phyloP scores from a whole-genome alignment of 805 yeast species.

The Wickerhamiella qilinensis region DNA sequence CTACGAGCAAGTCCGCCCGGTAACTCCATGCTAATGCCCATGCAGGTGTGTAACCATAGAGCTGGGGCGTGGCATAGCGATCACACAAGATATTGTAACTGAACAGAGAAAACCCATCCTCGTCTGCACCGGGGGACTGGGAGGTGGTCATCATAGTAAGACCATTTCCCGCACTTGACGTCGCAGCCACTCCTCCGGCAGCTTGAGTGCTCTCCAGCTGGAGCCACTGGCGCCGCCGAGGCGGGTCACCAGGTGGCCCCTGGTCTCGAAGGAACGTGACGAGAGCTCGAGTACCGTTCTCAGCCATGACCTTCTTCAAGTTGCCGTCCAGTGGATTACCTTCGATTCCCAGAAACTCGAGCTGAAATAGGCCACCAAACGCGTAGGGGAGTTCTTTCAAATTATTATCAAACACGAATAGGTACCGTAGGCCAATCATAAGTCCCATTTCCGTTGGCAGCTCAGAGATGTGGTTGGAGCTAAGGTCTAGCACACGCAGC shows the following conservation, averaged over 20 bases:
- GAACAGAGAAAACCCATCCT: slow-evolving; percentile 48
- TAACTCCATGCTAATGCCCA: slow-evolving; percentile 96
- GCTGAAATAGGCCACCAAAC: slow-evolving; percentile 69
- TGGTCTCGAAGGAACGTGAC: slow-evolving; percentile 69
- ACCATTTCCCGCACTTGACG: slow-evolving; percentile 1
- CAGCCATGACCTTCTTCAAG: slow-evolving; percentile 50
- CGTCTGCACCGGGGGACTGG: slow-evolving; percentile 9
- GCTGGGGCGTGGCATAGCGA: slow-evolving; percentile 79
- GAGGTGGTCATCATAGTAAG: not conserved
- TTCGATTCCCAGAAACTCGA: slow-evolving; percentile 80
- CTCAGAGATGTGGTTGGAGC: slow-evolving; percentile 52
- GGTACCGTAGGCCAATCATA: slow-evolving; percentile 60
- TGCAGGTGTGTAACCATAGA: slow-evolving; percentile 89
- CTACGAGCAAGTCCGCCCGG: slow-evolving; percentile 59
- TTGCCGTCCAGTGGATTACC: slow-evolving; percentile 72
- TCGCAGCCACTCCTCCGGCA: slow-evolving; percentile 18
- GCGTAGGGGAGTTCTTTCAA: slow-evolving; percentile 61
- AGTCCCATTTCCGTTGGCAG: slow-evolving; percentile 80
- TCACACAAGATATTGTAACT: slow-evolving; percentile 89
- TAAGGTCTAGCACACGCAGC: slow-evolving; percentile 69
- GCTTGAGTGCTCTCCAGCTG: slow-evolving; percentile 62
- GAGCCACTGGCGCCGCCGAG: slow-evolving; percentile 72
- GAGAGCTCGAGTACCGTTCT: slow-evolving; percentile 72
- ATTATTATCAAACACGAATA: slow-evolving; percentile 79
- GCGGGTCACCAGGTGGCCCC: slow-evolving; percentile 49